Conservation (phyloP, 768 basidiomycete species). For the Pseudohyphozyma bogoriensis region DNA sequence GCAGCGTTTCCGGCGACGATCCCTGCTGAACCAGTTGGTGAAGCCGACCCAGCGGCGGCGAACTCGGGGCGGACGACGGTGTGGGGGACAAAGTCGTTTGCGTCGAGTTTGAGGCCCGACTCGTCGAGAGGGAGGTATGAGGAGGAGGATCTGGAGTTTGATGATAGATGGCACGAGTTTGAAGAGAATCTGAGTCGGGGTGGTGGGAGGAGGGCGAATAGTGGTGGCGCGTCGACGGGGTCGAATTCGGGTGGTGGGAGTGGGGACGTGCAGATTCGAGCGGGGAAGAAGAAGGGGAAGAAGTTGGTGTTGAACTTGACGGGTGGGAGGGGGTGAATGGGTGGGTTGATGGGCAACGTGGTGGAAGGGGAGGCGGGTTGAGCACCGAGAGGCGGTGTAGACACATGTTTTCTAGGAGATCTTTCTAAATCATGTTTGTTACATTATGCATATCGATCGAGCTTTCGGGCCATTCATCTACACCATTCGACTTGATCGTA, state of each 20-base stretch:
- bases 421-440: too few species aligned
- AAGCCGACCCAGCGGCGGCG: not conserved
- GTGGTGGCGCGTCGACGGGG: not conserved
- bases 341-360: too few species aligned
- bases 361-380: too few species aligned
- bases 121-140: not conserved
- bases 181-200: slow-evolving; percentile 19
- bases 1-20: slow-evolving; percentile 28
- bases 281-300: slow-evolving; percentile 18
- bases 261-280: not conserved
- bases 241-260: slow-evolving; percentile 4
- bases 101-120: slow-evolving; percentile 53
- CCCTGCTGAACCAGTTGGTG: slow-evolving; percentile 5
- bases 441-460: too few species aligned
- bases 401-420: too few species aligned
- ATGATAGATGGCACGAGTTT: slow-evolving; percentile 21
- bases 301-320: slow-evolving; percentile 21
- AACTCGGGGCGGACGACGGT: slow-evolving; percentile 38
- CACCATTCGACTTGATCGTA: too few species aligned
- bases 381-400: too few species aligned
- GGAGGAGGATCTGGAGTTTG: slow-evolving; percentile 11
- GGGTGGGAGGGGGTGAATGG: slow-evolving; percentile 7
- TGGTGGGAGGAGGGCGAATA: not conserved
- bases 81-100: slow-evolving; percentile 74
- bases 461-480: too few species aligned